phyloP scores from a whole-genome alignment of 192 early-diverging fungal species.

The Backusella liffmaniae region DNA sequence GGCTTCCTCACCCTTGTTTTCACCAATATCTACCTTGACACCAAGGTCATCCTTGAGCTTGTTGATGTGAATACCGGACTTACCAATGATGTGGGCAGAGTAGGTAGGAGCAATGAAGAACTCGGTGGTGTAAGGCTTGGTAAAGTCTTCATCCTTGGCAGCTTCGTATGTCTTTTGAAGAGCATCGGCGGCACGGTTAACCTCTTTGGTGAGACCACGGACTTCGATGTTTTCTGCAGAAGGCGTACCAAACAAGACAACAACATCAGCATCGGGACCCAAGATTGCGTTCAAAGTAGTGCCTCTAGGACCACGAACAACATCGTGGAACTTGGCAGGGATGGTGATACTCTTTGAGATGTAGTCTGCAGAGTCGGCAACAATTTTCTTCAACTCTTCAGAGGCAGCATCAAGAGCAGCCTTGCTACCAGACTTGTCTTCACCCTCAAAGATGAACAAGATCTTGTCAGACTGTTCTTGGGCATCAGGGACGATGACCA shows the following conservation, averaged over 20 bases:
- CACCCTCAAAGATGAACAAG: constrained; percentile 75
- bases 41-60: constrained; percentile 73
- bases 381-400: constrained; percentile 68
- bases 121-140: constrained; percentile 69
- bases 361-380: constrained; percentile 63
- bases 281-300: constrained; percentile 74
- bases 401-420: constrained; percentile 55
- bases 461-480: constrained; percentile 68
- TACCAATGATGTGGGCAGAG: constrained; percentile 85
- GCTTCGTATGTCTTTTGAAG: constrained; percentile 66
- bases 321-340: constrained; percentile 73
- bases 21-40: constrained; percentile 67
- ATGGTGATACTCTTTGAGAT: constrained; percentile 57
- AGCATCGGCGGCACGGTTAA: constrained; percentile 66
- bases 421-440: constrained; percentile 32
- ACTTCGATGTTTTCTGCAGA: constrained; percentile 73
- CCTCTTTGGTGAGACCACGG: constrained; percentile 78
- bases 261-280: constrained; percentile 59
- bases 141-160: constrained; percentile 65
- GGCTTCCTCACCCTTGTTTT: constrained; percentile 36
- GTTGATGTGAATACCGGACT: constrained; percentile 80
- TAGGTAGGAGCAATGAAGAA: constrained; percentile 68
- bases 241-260: constrained; percentile 68
- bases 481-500: constrained; percentile 76
- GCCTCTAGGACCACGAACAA: constrained; percentile 76